Percentiles rank a stretch among this genome's conserved stretches.
phyloP scores from a whole-genome alignment of 495 filamentous ascomycete species.

The Penicillium dipodomyicola region DNA sequence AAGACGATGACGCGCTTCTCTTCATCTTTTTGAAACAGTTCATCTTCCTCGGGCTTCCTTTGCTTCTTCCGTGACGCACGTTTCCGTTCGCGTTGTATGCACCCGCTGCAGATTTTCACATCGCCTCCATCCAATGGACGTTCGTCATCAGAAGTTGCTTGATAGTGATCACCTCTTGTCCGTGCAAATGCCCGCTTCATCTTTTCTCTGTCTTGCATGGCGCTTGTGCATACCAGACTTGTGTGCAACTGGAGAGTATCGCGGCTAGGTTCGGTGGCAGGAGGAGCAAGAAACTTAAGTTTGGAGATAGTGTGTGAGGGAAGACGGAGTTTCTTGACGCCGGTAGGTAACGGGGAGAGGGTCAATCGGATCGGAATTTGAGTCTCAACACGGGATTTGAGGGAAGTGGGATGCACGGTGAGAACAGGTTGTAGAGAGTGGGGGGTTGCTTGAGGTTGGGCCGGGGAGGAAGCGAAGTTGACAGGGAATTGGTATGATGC shows the following conservation, averaged over 20 bases:
- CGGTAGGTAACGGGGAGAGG: slow-evolving; percentile 65
- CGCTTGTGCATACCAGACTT: slow-evolving; percentile 83
- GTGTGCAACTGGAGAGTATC: slow-evolving; percentile 81
- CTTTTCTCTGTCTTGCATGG: slow-evolving; percentile 73
- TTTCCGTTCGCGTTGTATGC: slow-evolving; percentile 83
- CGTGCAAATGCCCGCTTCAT: slow-evolving; percentile 62
- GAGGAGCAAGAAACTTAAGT: slow-evolving; percentile 76
- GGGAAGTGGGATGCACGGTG: slow-evolving; percentile 61
- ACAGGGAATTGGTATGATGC: slow-evolving; percentile 35
- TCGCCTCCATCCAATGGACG: slow-evolving; percentile 78
- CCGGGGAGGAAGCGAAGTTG: slow-evolving; percentile 37
- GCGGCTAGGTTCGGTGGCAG: slow-evolving; percentile 52
- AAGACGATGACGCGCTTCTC: slow-evolving; percentile 82
- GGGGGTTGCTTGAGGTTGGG: slow-evolving; percentile 26
- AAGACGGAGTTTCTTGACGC: slow-evolving; percentile 76
- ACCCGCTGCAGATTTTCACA: slow-evolving; percentile 79
- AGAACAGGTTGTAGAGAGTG: slow-evolving; percentile 39
- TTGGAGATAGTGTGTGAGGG: slow-evolving; percentile 88
- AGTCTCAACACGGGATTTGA: slow-evolving; percentile 91
- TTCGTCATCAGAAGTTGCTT: slow-evolving; percentile 53
- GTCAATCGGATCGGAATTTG: slow-evolving; percentile 83
- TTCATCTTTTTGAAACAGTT: slow-evolving; percentile 75
- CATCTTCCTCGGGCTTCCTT: slow-evolving; percentile 79
- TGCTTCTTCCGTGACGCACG: slow-evolving; percentile 84
- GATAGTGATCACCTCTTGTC: slow-evolving; percentile 51